Evolutionary conservation across 768 basidiomycete species (phyloP).

Genomic region (Hericium coralloides): DNA sequence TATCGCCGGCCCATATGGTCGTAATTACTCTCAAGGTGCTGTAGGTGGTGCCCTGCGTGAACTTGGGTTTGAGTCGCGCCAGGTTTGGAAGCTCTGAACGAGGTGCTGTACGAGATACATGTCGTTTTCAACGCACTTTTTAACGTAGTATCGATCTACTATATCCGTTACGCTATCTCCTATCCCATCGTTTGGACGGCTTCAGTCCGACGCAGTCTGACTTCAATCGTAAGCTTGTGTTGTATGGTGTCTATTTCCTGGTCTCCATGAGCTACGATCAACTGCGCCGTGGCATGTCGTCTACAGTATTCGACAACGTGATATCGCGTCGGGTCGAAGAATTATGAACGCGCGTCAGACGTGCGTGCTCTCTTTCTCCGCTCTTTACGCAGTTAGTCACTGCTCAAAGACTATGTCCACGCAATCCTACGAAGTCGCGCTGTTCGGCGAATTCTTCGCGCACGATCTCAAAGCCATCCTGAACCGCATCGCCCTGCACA

Average conservation of each 20-base stretch:
- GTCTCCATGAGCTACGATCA: too few relatives aligned
- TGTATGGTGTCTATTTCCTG: too few relatives aligned
- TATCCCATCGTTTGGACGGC: too few relatives aligned
- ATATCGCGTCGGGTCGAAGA: too few relatives aligned
- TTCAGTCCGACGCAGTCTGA: too few relatives aligned
- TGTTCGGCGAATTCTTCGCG: constrained; percentile 76
- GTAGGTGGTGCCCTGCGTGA: constrained; percentile 60
- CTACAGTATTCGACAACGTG: constrained; percentile 2
- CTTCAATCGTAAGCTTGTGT: too few relatives aligned
- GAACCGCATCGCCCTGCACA: constrained; percentile 74
- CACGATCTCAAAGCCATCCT: constrained; percentile 68
- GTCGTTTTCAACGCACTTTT: too few relatives aligned
- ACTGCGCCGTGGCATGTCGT: too few relatives aligned
- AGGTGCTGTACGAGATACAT: too few relatives aligned
- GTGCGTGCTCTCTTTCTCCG: background rate
- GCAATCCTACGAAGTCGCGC: constrained; percentile 71
- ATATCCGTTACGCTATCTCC: too few relatives aligned
- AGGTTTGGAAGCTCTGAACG: constrained; percentile 61
- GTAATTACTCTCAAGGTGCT: constrained; percentile 65
- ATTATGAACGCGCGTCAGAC: too few relatives aligned
- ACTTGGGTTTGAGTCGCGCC: constrained; percentile 48
- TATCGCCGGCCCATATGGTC: constrained; percentile 69
- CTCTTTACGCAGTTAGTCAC: background rate
- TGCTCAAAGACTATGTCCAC: constrained; percentile 18
- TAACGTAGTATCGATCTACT: too few relatives aligned